Conservation (phyloP, 2,329 filamentous ascomycete genomes). For the Ascosphaera apis region DNA sequence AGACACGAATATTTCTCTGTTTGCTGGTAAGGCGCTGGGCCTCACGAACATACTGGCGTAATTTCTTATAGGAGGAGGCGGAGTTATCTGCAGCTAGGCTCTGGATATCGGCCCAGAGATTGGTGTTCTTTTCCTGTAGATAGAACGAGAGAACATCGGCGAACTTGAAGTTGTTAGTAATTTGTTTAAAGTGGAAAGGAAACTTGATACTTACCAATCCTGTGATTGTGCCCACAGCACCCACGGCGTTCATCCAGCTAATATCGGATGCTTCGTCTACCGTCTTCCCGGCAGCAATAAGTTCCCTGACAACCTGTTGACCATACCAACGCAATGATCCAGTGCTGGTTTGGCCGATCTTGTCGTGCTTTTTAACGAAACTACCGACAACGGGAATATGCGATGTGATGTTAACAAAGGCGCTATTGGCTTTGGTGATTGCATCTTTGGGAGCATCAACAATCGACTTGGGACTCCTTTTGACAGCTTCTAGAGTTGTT, state of each 20-base stretch:
- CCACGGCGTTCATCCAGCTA: conserved; percentile 14
- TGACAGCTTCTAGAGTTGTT: conserved; percentile 19
- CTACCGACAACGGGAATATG: no score
- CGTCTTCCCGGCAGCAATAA: conserved; percentile 10
- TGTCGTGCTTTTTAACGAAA: no score
- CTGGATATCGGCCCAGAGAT: conserved; percentile 23
- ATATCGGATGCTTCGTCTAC: conserved; percentile 6
- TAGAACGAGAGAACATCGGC: conserved; percentile 23
- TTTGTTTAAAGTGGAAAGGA: background rate
- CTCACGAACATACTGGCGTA: conserved; percentile 10
- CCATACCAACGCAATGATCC: conserved; percentile 20
- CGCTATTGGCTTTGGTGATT: conserved; percentile 10
- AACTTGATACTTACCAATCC: conserved; percentile 10
- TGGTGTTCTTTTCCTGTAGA: conserved; percentile 17
- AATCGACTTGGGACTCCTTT: conserved; percentile 12
- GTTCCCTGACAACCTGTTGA: conserved; percentile 16
- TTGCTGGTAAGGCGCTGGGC: conserved; percentile 8
- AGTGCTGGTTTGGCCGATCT: conserved; percentile 10
- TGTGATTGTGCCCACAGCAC: conserved; percentile 19
- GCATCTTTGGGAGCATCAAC: conserved; percentile 14
- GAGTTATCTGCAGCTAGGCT: conserved; percentile 15
- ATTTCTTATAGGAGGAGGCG: conserved; percentile 9
- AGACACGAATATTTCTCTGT: conserved; percentile 18
- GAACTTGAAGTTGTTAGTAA: conserved; percentile 13
- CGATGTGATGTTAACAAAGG: background rate